These are phyloP conservation scores for Oxyria digyna DNA, from an alignment of 148 eudicot genomes.

Conservation along the genomic window DNA sequence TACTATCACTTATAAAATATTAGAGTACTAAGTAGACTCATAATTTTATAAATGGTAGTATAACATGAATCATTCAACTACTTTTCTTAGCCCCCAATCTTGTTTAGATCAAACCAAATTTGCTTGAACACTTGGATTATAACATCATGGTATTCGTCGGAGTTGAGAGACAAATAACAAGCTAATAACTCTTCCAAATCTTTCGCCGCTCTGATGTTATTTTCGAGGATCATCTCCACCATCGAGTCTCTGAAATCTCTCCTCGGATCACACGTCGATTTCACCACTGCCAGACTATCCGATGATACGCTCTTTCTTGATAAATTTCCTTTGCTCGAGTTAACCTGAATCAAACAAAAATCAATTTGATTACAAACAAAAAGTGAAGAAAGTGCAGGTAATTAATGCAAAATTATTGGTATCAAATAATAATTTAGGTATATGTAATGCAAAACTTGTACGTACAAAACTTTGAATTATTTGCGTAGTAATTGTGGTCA, in stretches of 20 bases:
- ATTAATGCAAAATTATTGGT: too few species aligned
- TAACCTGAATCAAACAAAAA: background rate
- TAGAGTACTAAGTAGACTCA: background rate
- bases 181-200: conserved; percentile 87
- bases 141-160: conserved; percentile 70
- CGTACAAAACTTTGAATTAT: background rate
- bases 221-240: conserved; percentile 87
- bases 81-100: background rate
- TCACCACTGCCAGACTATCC: conserved; percentile 77
- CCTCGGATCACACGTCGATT: conserved; percentile 56
- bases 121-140: conserved; percentile 75
- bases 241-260: conserved; percentile 77
- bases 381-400: too few species aligned
- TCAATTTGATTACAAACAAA: too few species aligned
- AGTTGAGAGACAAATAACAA: conserved; percentile 61
- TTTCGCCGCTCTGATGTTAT: conserved; percentile 44
- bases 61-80: background rate
- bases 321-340: background rate
- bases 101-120: conserved; percentile 67
- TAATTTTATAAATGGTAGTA: background rate
- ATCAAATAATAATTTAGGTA: background rate
- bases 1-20: background rate
- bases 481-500: background rate
- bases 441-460: background rate
- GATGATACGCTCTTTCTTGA: conserved; percentile 32